Evolutionary conservation across 371 early-diverging fungal species (phyloP).

Genomic region (Lichtheimia ramosa): DNA sequence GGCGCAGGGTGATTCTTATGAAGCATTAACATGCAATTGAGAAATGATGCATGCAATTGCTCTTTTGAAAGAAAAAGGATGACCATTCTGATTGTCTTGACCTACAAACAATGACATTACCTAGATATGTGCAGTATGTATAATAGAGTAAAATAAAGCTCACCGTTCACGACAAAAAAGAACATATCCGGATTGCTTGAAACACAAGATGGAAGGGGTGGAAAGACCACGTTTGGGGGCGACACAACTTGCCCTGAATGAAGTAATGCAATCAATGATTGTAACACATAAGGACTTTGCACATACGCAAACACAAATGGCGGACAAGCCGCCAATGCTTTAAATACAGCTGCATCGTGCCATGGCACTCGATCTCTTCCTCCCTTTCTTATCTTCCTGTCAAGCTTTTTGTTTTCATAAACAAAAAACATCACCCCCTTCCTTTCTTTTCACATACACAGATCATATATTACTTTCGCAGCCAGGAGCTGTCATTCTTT

Average conservation of each 20-base stretch:
- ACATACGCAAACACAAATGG: background rate
- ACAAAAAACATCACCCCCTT: conserved; percentile 17
- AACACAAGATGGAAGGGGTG: conserved; percentile 21
- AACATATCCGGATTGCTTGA: conserved; percentile 11
- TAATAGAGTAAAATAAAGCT: background rate
- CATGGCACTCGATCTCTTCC: conserved; percentile 3
- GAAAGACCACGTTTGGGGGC: conserved; percentile 17
- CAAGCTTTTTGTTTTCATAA: conserved; percentile 8
- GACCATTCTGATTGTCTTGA: too few relatives aligned
- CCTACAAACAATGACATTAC: background rate
- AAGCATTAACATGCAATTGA: too few relatives aligned
- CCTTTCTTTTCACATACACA: conserved; percentile 17
- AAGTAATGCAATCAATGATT: conserved; percentile 30
- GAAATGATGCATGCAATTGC: too few relatives aligned
- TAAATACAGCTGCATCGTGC: too few relatives aligned
- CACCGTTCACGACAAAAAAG: conserved; percentile 14
- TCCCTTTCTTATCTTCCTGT: conserved; percentile 11
- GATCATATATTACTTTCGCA: conserved; percentile 7
- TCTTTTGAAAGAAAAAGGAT: too few relatives aligned
- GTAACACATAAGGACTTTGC: conserved; percentile 19
- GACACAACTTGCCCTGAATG: conserved; percentile 21
- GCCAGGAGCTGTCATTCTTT: conserved; percentile 16
- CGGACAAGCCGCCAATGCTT: background rate
- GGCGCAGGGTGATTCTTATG: too few relatives aligned
- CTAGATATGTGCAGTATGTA: background rate